Percentiles rank a stretch among this genome's conserved stretches.
Evolutionary conservation across 2,329 filamentous ascomycete species (phyloP).

Genomic region (Camillea tinctor): DNA sequence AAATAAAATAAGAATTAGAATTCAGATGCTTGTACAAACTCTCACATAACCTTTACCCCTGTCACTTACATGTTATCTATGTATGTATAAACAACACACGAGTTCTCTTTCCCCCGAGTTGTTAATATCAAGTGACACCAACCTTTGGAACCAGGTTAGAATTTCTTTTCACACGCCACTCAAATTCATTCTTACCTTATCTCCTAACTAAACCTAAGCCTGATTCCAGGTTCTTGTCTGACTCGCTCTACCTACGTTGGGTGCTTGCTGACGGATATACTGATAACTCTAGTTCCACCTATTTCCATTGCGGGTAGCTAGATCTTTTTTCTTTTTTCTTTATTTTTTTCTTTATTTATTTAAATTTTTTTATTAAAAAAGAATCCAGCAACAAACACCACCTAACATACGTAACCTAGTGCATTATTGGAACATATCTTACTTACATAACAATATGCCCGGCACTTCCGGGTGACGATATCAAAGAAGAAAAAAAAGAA

Average conservation of each 20-base stretch:
- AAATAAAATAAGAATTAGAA: not conserved
- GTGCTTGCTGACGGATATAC: not conserved
- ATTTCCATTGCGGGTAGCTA: not conserved
- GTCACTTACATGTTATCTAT: not conserved
- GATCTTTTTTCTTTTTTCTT: no score
- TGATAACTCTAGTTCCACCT: not conserved
- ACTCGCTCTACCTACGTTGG: not conserved
- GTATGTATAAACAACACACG: not conserved
- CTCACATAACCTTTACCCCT: not conserved
- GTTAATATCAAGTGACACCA: not conserved
- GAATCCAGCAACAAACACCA: not conserved
- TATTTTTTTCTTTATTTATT: no score
- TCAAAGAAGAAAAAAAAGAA: no score
- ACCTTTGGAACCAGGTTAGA: not conserved
- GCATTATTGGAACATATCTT: no score
- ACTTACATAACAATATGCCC: not conserved
- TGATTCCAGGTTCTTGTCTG: no score
- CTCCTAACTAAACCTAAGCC: no score
- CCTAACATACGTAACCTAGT: no score
- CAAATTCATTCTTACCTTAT: not conserved
- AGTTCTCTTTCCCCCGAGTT: not conserved
- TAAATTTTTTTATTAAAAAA: no score
- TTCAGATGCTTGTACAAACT: not conserved
- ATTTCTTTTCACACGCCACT: not conserved
- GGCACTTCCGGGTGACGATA: conserved; percentile 1